Base-by-base conservation (phyloP, 2,329 filamentous ascomycete species). In the Alternaria longipes region DNA sequence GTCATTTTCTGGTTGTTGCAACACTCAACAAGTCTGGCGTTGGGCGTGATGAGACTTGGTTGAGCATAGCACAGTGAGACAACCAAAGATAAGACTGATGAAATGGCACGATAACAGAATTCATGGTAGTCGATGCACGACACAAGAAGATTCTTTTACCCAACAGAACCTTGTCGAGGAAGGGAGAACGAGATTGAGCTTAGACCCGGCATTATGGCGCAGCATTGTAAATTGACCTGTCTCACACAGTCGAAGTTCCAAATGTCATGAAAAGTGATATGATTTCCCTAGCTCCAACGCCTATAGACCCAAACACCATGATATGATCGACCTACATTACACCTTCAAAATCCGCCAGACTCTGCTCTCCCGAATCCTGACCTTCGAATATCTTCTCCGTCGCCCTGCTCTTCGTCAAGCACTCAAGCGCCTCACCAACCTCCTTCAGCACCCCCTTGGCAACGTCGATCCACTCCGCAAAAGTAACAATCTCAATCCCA, bases 401-500 rank as follows among this genome's bases (percentile, higher is more conserved):
- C 12, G 50, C 68, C 47, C 60, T 69, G 3, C 42, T 66, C 44
- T 63, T 63, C 59, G 70, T 67, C 51, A 78, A 63, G 28, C 50
- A 55, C 16, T 55, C 68, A 24, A 78, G 41, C 20, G 68, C 74
- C 44, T 72, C 64, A 14, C 74, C 76, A 41, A 78, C 71, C 56
- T 78, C 84, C 20, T 81, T 80, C 51, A 90, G 70, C 56, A 89
- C 69, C 12, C 80, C 81, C 46, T 78, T 76, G 1, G 86, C 87
- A 51, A 86, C 83, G 0, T 74, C 78, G 11, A 78, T 80, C 85
- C 86, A 88, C 49, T 82, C 84, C 71, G 85, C 79, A 65, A 87
- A 85, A 3, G 86, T 88, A 20, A 89, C 85, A 71, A 89, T 82
- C 79, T 89, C 87, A 53, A 89, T 77, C 49, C 82, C 84, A 72